Evolutionary conservation across 352 stramenopile species (phyloP), one percentile per base, ranked within the genome.

Genomic region (Globisporangium acanthophoron): DNA sequence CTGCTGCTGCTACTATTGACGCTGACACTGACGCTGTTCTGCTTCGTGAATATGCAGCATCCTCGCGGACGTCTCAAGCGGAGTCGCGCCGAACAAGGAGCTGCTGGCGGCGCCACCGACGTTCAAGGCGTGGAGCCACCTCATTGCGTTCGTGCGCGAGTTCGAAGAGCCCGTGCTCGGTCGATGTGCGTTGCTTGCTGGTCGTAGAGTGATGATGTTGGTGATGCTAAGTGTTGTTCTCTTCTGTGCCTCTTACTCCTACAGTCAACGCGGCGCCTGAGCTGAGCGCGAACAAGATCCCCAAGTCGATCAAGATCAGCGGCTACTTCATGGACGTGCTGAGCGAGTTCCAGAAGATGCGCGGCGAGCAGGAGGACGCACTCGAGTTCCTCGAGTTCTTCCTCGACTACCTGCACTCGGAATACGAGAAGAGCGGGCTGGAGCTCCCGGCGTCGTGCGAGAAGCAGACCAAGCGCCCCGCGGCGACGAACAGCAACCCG

Each of bases 371-470:
- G 54, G 80, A 94, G 67, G 85, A 94, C 27, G 85, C 85, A 21
- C 73, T 94, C 18, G 85, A 94, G 65, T 94, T 94, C 59, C 71
- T 94, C 35, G 85, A 94, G 59, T 94, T 94, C 61, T 88, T 91
- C 59, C 64, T 94, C 35, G 85, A 94, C 39, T 87, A 90, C 54
- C 53, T 94, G 39, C 85, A 94, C 62, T 85, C 74, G 0, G 85
- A 94, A 59, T 94, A 91, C 59, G 85, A 92, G 44, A 73, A 77
- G 39, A 92, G 82, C 43, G 76, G 74, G 0, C 66, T 92, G 15
- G 52, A 69, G 55, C 67, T 92, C 43, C 82, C 82, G 27, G 40
- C 49, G 18, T 76, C 59, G 13, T 92, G 82, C 45, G 80, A 89
- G 39, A 69, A 67, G 52, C 79, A 92, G 59, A 90, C 80, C 0